Conservation (phyloP, 257 asterid species). For the Echites panduratus region DNA sequence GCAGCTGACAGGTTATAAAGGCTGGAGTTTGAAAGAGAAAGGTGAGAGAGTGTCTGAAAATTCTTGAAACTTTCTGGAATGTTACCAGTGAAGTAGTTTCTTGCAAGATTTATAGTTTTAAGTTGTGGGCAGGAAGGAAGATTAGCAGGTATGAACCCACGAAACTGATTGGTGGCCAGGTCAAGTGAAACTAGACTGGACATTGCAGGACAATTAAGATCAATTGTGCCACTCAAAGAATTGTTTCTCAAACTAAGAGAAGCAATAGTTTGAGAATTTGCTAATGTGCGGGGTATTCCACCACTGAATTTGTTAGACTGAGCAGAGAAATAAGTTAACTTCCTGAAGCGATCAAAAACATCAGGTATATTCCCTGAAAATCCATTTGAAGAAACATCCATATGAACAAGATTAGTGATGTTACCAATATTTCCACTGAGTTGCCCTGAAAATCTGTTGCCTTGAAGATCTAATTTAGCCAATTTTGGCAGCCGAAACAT, state of each 20-base stretch:
- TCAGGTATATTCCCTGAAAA: conserved; percentile 59
- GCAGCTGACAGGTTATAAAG: conserved; percentile 48
- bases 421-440: conserved; percentile 47
- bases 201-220: conserved; percentile 70
- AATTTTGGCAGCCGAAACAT: conserved; percentile 40
- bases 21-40: conserved; percentile 64
- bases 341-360: conserved; percentile 39
- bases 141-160: conserved; percentile 50
- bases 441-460: conserved; percentile 51
- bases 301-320: conserved; percentile 62
- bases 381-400: conserved; percentile 54
- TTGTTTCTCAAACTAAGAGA: conserved; percentile 62
- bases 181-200: conserved; percentile 61
- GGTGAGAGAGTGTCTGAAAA: conserved; percentile 46
- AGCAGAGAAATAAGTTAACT: conserved; percentile 48
- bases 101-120: conserved; percentile 52
- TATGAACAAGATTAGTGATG: conserved; percentile 47
- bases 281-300: conserved; percentile 48
- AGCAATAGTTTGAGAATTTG: conserved; percentile 45
- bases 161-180: conserved; percentile 55
- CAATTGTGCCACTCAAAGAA: conserved; percentile 46
- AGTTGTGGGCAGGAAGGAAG: conserved; percentile 50
- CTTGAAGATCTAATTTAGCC: conserved; percentile 41
- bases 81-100: conserved; percentile 47
- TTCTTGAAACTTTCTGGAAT: conserved; percentile 66